Conservation (phyloP, 1,284 basidiomycete genomes). For the Amylostereum areolatum region DNA sequence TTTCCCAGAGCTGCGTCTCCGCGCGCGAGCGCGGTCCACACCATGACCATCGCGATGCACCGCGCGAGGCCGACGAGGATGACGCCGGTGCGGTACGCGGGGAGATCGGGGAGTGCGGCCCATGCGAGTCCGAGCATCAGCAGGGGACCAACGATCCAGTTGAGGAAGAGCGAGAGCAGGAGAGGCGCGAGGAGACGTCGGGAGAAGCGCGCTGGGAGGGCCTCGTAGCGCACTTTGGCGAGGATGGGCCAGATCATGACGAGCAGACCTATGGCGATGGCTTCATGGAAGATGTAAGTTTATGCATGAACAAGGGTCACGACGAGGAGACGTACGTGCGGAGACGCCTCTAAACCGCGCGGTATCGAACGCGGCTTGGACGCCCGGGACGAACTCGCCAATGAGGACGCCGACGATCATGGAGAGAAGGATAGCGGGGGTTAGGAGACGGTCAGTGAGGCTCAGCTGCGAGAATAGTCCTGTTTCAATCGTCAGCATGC, state of each 20-base stretch:
- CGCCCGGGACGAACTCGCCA: conserved; percentile 52
- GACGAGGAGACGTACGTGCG: conserved; percentile 40
- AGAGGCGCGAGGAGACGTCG: too few species aligned
- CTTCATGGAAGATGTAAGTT: conserved; percentile 21
- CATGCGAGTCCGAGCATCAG: conserved; percentile 83
- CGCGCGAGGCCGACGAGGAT: conserved; percentile 55
- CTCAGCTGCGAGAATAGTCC: too few species aligned
- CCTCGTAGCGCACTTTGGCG: conserved; percentile 77
- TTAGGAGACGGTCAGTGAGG: conserved; percentile 63
- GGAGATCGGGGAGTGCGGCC: conserved; percentile 79
- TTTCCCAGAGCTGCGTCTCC: too few species aligned
- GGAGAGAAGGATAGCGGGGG: conserved; percentile 64
- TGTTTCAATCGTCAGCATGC: too few species aligned
- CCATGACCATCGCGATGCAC: conserved; percentile 78
- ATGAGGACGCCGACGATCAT: conserved; percentile 82
- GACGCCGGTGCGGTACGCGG: conserved; percentile 50
- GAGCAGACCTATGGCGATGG: conserved; percentile 72
- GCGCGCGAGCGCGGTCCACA: conserved; percentile 77
- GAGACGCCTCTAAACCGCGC: conserved; percentile 51
- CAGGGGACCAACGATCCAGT: conserved; percentile 80
- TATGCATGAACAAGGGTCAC: conserved; percentile 13
- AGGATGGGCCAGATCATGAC: conserved; percentile 91
- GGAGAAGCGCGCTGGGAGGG: conserved; percentile 57
- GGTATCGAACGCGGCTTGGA: conserved; percentile 49
- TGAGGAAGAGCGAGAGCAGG: conserved; percentile 64